Evolutionary conservation across 768 basidiomycete species (phyloP).

Genomic region (Neoboletus magnificus): DNA sequence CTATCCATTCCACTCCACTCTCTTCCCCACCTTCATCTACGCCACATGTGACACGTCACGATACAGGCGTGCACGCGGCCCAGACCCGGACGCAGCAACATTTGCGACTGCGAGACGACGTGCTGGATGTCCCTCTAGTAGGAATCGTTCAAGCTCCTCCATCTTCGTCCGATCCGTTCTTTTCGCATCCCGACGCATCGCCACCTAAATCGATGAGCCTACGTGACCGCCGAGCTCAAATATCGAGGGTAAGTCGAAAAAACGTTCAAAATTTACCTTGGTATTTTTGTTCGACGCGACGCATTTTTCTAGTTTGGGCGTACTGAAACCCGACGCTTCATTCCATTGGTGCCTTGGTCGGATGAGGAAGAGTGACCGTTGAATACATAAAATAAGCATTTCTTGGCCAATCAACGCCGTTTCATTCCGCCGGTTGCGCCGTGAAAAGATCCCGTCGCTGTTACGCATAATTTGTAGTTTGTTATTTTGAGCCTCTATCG

Average conservation of each 20-base stretch:
- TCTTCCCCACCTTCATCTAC: slow-evolving; percentile 11
- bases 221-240: slow-evolving; percentile 32
- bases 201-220: slow-evolving; percentile 29
- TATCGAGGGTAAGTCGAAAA: slow-evolving; percentile 20
- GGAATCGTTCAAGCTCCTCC: background rate
- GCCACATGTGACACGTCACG: background rate
- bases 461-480: background rate
- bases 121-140: background rate
- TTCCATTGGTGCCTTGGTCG: slow-evolving; percentile 30
- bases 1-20: slow-evolving; percentile 15
- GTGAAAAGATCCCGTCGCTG: slow-evolving; percentile 5
- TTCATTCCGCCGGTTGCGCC: slow-evolving; percentile 11
- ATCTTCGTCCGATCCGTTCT: background rate
- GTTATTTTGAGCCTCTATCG: background rate
- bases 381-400: slow-evolving; percentile 11
- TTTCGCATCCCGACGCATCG: slow-evolving; percentile 8
- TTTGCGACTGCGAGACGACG: background rate
- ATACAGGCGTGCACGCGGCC: background rate
- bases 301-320: slow-evolving; percentile 23
- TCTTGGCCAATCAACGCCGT: slow-evolving; percentile 14
- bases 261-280: background rate
- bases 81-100: background rate
- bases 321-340: slow-evolving; percentile 27
- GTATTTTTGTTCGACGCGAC: background rate
- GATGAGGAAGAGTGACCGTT: slow-evolving; percentile 27